These are phyloP conservation scores for Cicer arietinum DNA, from an alignment of 306 rosid species.

Conservation along the genomic window DNA sequence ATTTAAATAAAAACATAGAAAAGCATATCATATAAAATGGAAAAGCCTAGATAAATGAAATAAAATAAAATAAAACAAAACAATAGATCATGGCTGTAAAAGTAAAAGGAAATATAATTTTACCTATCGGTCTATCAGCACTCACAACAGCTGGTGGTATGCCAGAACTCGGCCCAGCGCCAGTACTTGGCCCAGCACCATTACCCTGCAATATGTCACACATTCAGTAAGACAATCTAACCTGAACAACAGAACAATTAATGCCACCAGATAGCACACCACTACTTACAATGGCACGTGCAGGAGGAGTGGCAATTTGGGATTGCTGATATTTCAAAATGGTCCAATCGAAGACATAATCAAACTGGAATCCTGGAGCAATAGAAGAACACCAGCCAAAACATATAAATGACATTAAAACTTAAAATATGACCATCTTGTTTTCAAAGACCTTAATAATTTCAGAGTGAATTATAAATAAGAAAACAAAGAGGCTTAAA, in stretches of 20 bases:
- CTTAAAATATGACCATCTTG: constrained; percentile 12
- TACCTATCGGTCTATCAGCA: constrained; percentile 82
- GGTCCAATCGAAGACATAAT: constrained; percentile 97
- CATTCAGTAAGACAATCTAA: constrained; percentile 38
- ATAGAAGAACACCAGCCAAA: constrained; percentile 36
- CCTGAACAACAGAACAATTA: constrained; percentile 12
- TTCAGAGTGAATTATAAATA: constrained; percentile 8
- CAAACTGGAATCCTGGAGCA: constrained; percentile 90
- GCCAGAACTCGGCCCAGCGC: constrained; percentile 96
- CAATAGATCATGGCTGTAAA: constrained; percentile 2
- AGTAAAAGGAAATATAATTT: constrained; percentile 15
- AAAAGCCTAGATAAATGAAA: too few relatives aligned
- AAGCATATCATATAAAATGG: too few relatives aligned
- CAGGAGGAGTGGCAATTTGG: constrained; percentile 74
- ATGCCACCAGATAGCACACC: constrained; percentile 12
- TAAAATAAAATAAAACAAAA: background rate
- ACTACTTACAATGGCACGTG: constrained; percentile 69
- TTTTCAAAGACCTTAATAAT: constrained; percentile 23
- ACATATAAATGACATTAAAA: constrained; percentile 25
- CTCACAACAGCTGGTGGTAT: constrained; percentile 68
- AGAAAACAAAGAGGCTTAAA: constrained; percentile 41
- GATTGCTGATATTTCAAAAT: constrained; percentile 97
- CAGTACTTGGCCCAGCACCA: constrained; percentile 88
- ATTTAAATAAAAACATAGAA: constrained; percentile 9
- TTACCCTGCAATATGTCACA: constrained; percentile 60